Base-by-base conservation (phyloP, 116 monocot species). In the Posidonia oceanica region DNA sequence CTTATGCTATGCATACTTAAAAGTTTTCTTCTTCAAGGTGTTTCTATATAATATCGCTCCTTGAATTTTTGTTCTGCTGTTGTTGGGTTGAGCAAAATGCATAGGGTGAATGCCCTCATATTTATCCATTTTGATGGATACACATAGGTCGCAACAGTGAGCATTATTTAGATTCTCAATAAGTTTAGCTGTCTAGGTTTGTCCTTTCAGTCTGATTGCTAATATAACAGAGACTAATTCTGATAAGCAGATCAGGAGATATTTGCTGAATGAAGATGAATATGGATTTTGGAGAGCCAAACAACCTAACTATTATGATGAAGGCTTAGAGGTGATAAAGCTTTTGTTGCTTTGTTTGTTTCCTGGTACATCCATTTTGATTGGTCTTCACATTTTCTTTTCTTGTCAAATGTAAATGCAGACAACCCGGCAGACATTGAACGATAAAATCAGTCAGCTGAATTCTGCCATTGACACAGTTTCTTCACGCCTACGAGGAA, bases 401-500 rank as follows among this genome's bases (percentile, higher is more conserved):
- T 55, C 23, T 68, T 67, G 54, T 29, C 36, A 16, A 72, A 67
- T 55, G 41, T 14, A 11, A 16, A 68, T 72, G 59, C 89, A 93
- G 93, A 88, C 68, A 64, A 83, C 86, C 58, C 84, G 84, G 37
- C 89, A 84, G 72, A 84, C 89, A 17, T 78, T 89, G 70, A 81
- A 86, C 66, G 83, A 74, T 21, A 93, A 93, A 75, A 88, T 93
- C 61, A 76, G 84, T 64, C 89, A 93, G 73, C 84, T 93, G 52
- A 93, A 93, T 69, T 82, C 86, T 64, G 93, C 93, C 38, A 93
- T 89, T 57, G 86, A 89, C 81, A 89, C 79, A 36, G 86, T 89
- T 48, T 82, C 89, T 14, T 86, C 82, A 6, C 78, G 86, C n/a
- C 66, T 89, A 66, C 82, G 89, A 4, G 73, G 79, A 3, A 79